Conservation (phyloP, 495 filamentous ascomycete species). For the Talaromyces borbonicus region DNA sequence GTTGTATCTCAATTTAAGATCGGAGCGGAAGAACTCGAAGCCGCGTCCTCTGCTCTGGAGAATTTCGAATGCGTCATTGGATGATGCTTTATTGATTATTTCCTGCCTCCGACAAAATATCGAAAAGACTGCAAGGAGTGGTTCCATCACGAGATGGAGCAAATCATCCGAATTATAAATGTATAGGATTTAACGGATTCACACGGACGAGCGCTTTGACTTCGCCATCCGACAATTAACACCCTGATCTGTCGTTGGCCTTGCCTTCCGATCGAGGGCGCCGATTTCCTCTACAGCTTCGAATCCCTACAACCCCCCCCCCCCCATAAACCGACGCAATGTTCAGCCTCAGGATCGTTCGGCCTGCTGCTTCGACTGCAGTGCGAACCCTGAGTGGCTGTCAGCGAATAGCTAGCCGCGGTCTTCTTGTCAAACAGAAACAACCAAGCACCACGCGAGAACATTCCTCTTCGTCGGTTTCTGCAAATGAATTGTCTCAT, state of each 20-base stretch:
- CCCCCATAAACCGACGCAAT: neutral
- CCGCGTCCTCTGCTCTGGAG: neutral
- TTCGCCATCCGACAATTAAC: too few species aligned
- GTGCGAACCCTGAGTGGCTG: neutral
- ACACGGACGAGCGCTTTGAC: too few species aligned
- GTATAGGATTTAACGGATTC: too few species aligned
- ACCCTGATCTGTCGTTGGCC: too few species aligned
- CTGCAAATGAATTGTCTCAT: constrained; percentile 79
- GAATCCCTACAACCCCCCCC: too few species aligned
- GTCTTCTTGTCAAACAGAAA: neutral
- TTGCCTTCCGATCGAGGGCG: too few species aligned
- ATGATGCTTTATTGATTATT: too few species aligned
- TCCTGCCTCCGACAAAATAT: too few species aligned
- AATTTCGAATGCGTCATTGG: neutral
- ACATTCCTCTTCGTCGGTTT: constrained; percentile 60
- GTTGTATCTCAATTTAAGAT: neutral
- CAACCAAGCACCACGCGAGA: constrained; percentile 9
- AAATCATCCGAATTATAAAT: too few species aligned
- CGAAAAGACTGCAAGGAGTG: too few species aligned
- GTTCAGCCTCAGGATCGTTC: neutral
- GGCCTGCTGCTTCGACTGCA: neutral
- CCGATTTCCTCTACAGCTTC: too few species aligned
- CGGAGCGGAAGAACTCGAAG: constrained; percentile 2
- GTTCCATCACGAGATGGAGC: too few species aligned
- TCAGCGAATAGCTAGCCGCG: neutral